phyloP scores from a whole-genome alignment of 768 basidiomycete species.

The Calocybe cyanea region DNA sequence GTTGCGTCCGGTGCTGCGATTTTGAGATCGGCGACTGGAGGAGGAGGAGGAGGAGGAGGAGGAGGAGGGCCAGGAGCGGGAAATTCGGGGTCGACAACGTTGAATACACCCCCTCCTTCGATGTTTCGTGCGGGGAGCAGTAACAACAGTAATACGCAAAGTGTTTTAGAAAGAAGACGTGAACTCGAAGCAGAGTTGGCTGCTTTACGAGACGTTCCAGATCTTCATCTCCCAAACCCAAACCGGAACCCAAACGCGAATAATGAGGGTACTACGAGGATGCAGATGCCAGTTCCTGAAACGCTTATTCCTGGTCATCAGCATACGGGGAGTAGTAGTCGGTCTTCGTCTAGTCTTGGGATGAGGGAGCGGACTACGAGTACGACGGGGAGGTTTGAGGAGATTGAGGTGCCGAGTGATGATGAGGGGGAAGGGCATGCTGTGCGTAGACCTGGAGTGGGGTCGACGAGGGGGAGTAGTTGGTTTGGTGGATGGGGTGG shows the following conservation, averaged over 20 bases:
- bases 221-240: slow-evolving; percentile 30
- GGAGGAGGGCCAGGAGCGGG: too few relatives aligned
- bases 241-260: slow-evolving; percentile 27
- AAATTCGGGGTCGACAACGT: neutral
- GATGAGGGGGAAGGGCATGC: slow-evolving; percentile 67
- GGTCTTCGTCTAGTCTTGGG: neutral
- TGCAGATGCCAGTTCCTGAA: too few relatives aligned
- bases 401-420: slow-evolving; percentile 69
- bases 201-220: slow-evolving; percentile 28
- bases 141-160: slow-evolving; percentile 16
- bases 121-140: slow-evolving; percentile 13
- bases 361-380: slow-evolving; percentile 28
- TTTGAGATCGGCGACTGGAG: slow-evolving; percentile 30
- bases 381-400: slow-evolving; percentile 54
- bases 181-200: slow-evolving; percentile 60
- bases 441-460: slow-evolving; percentile 27
- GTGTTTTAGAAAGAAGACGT: slow-evolving; percentile 40
- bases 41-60: too few relatives aligned
- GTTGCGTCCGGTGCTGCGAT: slow-evolving; percentile 65
- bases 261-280: too few relatives aligned
- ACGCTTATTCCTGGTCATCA: slow-evolving; percentile 16
- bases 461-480: slow-evolving; percentile 32
- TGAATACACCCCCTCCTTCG: slow-evolving; percentile 26
- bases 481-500: slow-evolving; percentile 54
- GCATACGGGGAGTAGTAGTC: too few relatives aligned